A percentile compares a stretch with the other conserved stretches of the same genome.
Evolutionary conservation across 2,329 filamentous ascomycete genomes (phyloP).

Genomic region (Alternaria sp.): DNA sequence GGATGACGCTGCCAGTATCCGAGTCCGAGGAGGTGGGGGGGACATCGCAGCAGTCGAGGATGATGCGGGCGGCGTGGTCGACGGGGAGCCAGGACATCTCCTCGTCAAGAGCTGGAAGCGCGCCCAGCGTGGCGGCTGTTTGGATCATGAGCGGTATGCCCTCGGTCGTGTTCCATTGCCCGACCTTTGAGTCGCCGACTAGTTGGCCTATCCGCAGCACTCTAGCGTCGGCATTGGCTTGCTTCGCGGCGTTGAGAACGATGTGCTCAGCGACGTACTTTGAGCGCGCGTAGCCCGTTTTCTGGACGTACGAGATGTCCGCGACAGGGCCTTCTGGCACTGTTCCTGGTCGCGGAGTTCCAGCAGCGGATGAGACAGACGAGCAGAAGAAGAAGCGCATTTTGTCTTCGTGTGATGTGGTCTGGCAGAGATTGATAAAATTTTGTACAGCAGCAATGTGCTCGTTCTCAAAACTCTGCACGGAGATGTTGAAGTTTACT

Average conservation of each 20-base stretch:
- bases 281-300: conserved; percentile 62
- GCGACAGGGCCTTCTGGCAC: conserved; percentile 51
- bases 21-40: not conserved
- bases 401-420: conserved; percentile 43
- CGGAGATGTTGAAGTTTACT: conserved; percentile 65
- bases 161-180: conserved; percentile 61
- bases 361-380: conserved; percentile 56
- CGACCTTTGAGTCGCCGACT: conserved; percentile 57
- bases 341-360: conserved; percentile 49
- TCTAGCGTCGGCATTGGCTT: conserved; percentile 33
- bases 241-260: conserved; percentile 35
- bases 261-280: conserved; percentile 62
- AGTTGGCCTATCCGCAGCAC: conserved; percentile 59
- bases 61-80: conserved; percentile 52
- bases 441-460: conserved; percentile 57
- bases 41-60: conserved; percentile 28
- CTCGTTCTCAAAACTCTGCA: conserved; percentile 60
- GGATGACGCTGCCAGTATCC: not conserved
- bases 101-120: conserved; percentile 58
- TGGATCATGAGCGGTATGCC: conserved; percentile 62
- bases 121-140: conserved; percentile 57
- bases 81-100: conserved; percentile 56
- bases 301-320: conserved; percentile 54
- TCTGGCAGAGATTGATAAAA: conserved; percentile 54
- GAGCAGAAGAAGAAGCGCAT: conserved; percentile 58